Evolutionary conservation across 2,329 filamentous ascomycete species (phyloP).

Genomic region (Aspergillus awamori): DNA sequence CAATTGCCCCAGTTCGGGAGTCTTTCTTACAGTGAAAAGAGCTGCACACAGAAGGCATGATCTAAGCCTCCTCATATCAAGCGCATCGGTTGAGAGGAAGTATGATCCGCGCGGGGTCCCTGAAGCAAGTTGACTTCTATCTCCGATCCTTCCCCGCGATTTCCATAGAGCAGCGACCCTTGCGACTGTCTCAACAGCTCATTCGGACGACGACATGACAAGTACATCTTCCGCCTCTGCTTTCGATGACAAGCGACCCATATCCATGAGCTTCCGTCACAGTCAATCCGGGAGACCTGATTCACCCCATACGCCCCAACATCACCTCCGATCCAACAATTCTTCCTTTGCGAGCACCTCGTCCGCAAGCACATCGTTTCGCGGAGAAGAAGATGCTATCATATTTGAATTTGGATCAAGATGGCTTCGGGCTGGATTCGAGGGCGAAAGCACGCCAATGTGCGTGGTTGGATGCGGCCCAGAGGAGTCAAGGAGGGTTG

Average conservation of each 20-base stretch:
- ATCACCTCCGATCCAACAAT: constrained; percentile 50
- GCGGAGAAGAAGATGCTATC: constrained; percentile 79
- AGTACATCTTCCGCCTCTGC: constrained; percentile 19
- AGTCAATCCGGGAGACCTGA: constrained; percentile 39
- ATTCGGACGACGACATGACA: constrained; percentile 20
- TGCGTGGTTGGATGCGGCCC: constrained; percentile 75
- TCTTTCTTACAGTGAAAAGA: not conserved
- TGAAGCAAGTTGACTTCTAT: constrained; percentile 10
- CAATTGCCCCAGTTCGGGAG: not conserved
- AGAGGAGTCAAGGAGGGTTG: constrained; percentile 73
- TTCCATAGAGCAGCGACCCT: constrained; percentile 4
- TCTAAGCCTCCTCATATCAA: not conserved
- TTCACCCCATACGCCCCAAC: constrained; percentile 64
- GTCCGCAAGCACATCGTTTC: constrained; percentile 60
- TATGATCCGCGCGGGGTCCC: constrained; percentile 11
- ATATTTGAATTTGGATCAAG: constrained; percentile 82
- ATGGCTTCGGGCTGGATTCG: constrained; percentile 79
- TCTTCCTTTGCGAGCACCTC: constrained; percentile 58
- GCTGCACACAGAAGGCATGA: constrained; percentile 3
- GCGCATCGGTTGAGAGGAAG: constrained; percentile 10
- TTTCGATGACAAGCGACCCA: constrained; percentile 13
- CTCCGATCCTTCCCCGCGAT: constrained; percentile 20
- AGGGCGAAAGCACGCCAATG: constrained; percentile 74
- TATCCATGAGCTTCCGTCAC: constrained; percentile 34
- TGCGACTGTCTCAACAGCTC: not conserved